A percentile compares a stretch with the other conserved stretches of the same genome.
phyloP scores from a whole-genome alignment of 1,284 basidiomycete genomes.

The Psilocybe mexicana region DNA sequence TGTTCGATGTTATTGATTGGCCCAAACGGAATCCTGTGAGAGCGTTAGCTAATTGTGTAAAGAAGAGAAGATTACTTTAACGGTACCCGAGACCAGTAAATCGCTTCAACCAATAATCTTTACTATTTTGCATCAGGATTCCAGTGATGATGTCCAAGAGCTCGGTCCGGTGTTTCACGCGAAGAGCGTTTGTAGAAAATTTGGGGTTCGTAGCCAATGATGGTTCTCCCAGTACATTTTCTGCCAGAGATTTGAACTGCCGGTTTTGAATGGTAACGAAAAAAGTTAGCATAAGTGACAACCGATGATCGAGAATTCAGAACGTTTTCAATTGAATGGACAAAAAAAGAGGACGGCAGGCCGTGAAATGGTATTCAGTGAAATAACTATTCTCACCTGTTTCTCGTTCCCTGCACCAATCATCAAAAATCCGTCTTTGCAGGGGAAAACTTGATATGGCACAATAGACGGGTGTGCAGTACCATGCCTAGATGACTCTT shows the following conservation, averaged over 20 bases:
- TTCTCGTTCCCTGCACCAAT: conserved; percentile 92
- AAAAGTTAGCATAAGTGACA: conserved; percentile 2
- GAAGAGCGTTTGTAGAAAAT: conserved; percentile 73
- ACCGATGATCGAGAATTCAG: conserved; percentile 2
- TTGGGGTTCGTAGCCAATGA: conserved; percentile 57
- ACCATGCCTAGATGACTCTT: conserved; percentile 87
- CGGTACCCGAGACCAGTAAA: conserved; percentile 76
- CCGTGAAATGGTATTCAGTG: too few relatives aligned
- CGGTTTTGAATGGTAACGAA: not conserved
- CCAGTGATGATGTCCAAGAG: conserved; percentile 75
- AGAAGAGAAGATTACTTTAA: conserved; percentile 11
- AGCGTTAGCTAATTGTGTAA: not conserved
- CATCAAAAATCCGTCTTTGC: conserved; percentile 90
- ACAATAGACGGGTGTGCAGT: conserved; percentile 92
- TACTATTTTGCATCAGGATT: conserved; percentile 55
- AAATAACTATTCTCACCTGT: conserved; percentile 52
- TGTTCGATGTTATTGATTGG: conserved; percentile 92
- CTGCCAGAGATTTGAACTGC: conserved; percentile 70
- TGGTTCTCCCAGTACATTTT: conserved; percentile 60
- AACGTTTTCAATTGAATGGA: not conserved
- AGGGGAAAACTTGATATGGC: conserved; percentile 90
- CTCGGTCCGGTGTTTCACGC: conserved; percentile 77
- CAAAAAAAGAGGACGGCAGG: too few relatives aligned
- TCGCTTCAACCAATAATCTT: conserved; percentile 72
- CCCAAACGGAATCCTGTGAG: conserved; percentile 79